Base-by-base conservation (phyloP, 306 rosid species). In the Rubus idaeus region DNA sequence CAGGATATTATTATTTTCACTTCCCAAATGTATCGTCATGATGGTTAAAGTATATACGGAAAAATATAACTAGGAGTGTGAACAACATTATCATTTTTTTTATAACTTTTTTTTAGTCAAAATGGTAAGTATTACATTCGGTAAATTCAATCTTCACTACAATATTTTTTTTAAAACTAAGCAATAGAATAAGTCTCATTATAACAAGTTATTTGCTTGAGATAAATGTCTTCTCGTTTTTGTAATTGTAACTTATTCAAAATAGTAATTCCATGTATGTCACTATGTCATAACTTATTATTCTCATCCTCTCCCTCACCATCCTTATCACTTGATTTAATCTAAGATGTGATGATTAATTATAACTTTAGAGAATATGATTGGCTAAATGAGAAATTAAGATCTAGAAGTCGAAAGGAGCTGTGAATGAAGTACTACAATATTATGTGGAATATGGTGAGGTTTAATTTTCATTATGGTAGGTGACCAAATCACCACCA, bases 401-500 rank as follows among this genome's bases (percentile, higher is more conserved):
- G 12, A 20, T 66, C 52, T 51, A 78, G 79, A 74, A 61, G 74
- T 42, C 10, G 13, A 21, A 35, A 26, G 16, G 14, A 2, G 21
- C 23, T 68, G 63, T 76, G 73, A 41, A 11, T 56, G n/a, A 64
- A 6, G 68, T 20, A 53, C 13, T 30, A 30, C 35, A 30, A 30
- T 30, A 30, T 77, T 68, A 30, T 47, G 50, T 68, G 77, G 77
- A 82, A 67, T 73, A 64, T 57, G 60, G 39, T 50, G 61, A 1
- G 23, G 71, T 73, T 42, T 44, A 56, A 68, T 81, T 77, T 82
- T 84, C 84, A 79, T 74, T 46, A 78, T 70, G 82, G 82, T 79
- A 79, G 89, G 84, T 81, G 10, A 79, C 83, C 86, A 30, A 84
- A 73, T 78, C 74, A 76, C 61, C 74, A 61, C 74, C 40, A 58